These are phyloP conservation scores for Aspergillus ostianus DNA, from an alignment of 495 filamentous ascomycete genomes.

Conservation along the genomic window DNA sequence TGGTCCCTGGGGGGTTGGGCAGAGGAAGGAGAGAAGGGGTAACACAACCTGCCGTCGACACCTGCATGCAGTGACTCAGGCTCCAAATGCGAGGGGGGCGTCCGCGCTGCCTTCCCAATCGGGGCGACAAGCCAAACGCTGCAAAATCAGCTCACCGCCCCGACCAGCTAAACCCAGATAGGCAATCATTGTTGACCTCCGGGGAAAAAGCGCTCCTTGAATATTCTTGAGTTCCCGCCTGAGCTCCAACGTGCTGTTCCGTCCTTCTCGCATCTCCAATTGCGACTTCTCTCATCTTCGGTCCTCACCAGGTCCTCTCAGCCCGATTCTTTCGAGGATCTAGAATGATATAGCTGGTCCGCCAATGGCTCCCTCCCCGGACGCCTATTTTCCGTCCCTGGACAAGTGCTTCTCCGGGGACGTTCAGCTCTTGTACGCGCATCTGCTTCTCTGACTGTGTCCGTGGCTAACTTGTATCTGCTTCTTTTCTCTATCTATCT, in stretches of 20 bases:
- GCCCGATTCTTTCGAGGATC: constrained; percentile 21
- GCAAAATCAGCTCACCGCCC: constrained; percentile 36
- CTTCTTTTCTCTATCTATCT: constrained; percentile 19
- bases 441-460: constrained; percentile 1
- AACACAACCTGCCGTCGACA: too few relatives aligned
- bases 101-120: constrained; percentile 16
- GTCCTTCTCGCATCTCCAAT: constrained; percentile 7
- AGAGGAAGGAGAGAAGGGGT: constrained; percentile 1
- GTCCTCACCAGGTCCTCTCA: constrained; percentile 7
- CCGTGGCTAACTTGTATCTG: not conserved
- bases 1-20: not conserved
- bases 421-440: constrained; percentile 55
- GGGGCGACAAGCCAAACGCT: constrained; percentile 9
- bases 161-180: constrained; percentile 37
- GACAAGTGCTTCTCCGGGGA: constrained; percentile 62
- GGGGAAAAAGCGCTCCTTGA: constrained; percentile 24
- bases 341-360: constrained; percentile 57
- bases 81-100: constrained; percentile 2
- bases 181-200: constrained; percentile 41
- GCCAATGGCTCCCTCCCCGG: constrained; percentile 67
- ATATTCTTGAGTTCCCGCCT: constrained; percentile 23
- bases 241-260: constrained; percentile 8
- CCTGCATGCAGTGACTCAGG: constrained; percentile 5
- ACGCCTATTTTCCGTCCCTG: constrained; percentile 61
- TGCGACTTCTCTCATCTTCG: constrained; percentile 8